Evolutionary conservation across 257 asterid species (phyloP).

Genomic region (Vinca minor): DNA sequence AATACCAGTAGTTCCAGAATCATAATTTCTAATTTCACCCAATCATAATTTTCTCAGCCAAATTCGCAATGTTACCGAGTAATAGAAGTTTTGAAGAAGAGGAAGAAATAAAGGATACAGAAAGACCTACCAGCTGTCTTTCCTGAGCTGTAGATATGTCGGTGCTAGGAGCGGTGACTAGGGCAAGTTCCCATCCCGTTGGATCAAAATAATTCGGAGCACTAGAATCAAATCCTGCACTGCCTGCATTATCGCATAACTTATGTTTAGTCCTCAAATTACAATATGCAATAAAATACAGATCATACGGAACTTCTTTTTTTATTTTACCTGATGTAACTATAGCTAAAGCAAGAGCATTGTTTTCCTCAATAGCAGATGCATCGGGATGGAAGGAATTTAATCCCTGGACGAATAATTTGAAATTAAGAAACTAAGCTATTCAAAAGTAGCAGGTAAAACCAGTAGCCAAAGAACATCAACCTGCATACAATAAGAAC

Average conservation of each 20-base stretch:
- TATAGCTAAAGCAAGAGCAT: conserved; percentile 88
- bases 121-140: conserved; percentile 71
- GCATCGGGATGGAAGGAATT: conserved; percentile 44
- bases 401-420: conserved; percentile 57
- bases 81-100: neutral
- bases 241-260: conserved; percentile 31
- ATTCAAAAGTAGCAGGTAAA: conserved; percentile 10
- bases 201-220: conserved; percentile 57
- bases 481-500: conserved; percentile 2
- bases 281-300: neutral
- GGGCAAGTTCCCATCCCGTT: conserved; percentile 95
- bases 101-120: neutral
- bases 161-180: conserved; percentile 83
- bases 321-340: conserved; percentile 94
- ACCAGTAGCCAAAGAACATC: conserved; percentile 1
- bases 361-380: conserved; percentile 71
- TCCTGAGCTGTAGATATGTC: conserved; percentile 69
- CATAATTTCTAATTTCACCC: neutral
- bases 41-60: neutral
- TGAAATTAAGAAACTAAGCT: conserved; percentile 2
- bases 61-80: too few relatives aligned
- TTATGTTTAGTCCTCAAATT: neutral
- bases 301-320: conserved; percentile 10
- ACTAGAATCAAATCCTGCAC: conserved; percentile 44
- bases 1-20: neutral